phyloP scores from a whole-genome alignment of 2,329 filamentous ascomycete genomes.

The Colletotrichum liriopes region DNA sequence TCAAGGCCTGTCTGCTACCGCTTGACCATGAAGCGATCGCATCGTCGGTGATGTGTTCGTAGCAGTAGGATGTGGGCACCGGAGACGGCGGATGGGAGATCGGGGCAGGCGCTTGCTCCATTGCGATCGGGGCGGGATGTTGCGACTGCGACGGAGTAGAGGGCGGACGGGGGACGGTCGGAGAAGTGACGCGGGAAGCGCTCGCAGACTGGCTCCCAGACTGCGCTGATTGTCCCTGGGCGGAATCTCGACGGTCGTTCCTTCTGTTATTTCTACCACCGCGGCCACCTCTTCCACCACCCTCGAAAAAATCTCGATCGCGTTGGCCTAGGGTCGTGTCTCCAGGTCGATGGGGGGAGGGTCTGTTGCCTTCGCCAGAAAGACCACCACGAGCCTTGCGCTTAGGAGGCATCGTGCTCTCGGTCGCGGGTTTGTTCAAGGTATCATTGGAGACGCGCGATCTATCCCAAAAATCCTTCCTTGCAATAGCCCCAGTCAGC shows the following conservation, averaged over 20 bases:
- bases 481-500: slow-evolving; percentile 21
- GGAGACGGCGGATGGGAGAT: slow-evolving; percentile 50
- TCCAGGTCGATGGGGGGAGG: slow-evolving; percentile 74
- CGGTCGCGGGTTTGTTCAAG: slow-evolving; percentile 44
- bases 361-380: slow-evolving; percentile 66
- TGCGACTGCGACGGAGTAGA: slow-evolving; percentile 44
- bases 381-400: slow-evolving; percentile 71
- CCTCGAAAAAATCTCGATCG: slow-evolving; percentile 66
- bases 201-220: slow-evolving; percentile 30
- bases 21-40: slow-evolving; percentile 77
- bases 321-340: slow-evolving; percentile 71
- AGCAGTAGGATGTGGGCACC: slow-evolving; percentile 72
- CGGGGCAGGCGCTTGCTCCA: slow-evolving; percentile 46
- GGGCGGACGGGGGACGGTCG: slow-evolving; percentile 33
- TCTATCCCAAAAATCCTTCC: not conserved
- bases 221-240: slow-evolving; percentile 50
- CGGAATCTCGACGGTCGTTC: slow-evolving; percentile 68
- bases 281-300: slow-evolving; percentile 61
- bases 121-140: slow-evolving; percentile 46
- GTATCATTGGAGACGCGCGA: slow-evolving; percentile 34
- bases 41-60: slow-evolving; percentile 82
- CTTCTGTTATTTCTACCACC: slow-evolving; percentile 63
- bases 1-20: slow-evolving; percentile 75
- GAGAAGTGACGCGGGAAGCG: slow-evolving; percentile 34
- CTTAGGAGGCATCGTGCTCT: slow-evolving; percentile 69